A percentile compares a stretch with the other conserved stretches of the same genome.
phyloP scores from a whole-genome alignment of 2,329 filamentous ascomycete genomes.

The Tolypocladium guangdongense region DNA sequence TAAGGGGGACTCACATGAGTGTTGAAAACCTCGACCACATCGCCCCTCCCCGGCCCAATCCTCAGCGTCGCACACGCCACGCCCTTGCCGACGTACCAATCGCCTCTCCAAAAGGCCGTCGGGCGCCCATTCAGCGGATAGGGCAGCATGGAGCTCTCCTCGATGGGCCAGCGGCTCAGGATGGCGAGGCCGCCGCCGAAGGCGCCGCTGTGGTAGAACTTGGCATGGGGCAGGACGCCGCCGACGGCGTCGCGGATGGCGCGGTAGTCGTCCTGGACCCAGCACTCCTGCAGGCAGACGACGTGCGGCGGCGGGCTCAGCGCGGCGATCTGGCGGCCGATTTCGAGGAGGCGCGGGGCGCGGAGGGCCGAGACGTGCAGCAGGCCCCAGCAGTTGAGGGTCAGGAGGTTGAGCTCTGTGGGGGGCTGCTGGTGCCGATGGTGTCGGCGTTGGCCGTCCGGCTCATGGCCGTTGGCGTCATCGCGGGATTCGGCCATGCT shows the following conservation, averaged over 20 bases:
- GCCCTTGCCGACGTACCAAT: constrained; percentile 95
- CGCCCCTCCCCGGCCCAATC: constrained; percentile 50
- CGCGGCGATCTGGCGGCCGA: constrained; percentile 66
- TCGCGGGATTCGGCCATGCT: background rate
- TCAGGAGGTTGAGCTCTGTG: constrained; percentile 64
- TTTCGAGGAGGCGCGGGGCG: constrained; percentile 67
- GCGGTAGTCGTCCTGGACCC: constrained; percentile 75
- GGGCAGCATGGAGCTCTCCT: constrained; percentile 72
- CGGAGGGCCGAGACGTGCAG: constrained; percentile 76
- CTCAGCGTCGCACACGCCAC: constrained; percentile 74
- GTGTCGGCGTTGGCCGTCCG: background rate
- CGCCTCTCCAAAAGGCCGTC: constrained; percentile 85
- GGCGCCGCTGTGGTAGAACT: constrained; percentile 84
- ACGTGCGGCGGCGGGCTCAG: constrained; percentile 64
- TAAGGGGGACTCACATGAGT: constrained; percentile 55
- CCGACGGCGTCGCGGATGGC: constrained; percentile 64
- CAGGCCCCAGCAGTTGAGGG: constrained; percentile 95
- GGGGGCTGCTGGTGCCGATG: constrained; percentile 15
- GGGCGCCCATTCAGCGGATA: constrained; percentile 92
- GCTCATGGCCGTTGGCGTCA: background rate
- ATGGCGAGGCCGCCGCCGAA: constrained; percentile 87
- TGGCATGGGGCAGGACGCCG: constrained; percentile 72
- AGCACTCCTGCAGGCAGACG: constrained; percentile 92
- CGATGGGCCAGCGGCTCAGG: constrained; percentile 83
- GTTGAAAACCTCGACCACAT: constrained; percentile 81